Conservation (phyloP, 148 eudicot species). For the Nepenthes gracilis region DNA sequence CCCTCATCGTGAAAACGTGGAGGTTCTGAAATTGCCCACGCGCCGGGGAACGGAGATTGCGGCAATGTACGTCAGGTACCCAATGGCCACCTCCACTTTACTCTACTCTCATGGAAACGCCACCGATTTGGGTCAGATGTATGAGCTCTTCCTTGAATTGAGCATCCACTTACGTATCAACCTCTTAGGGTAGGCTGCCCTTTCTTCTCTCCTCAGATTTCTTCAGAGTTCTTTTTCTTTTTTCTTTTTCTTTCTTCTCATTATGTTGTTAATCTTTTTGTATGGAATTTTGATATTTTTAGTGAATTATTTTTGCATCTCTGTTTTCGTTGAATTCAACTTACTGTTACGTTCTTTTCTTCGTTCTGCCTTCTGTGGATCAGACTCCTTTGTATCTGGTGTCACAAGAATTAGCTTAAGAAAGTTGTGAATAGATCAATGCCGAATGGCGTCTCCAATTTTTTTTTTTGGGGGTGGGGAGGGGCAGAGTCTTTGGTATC, state of each 20-base stretch:
- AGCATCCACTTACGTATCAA: slow-evolving; percentile 59
- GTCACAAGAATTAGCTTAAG: no score
- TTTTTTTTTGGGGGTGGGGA: no score
- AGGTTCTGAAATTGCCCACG: slow-evolving; percentile 44
- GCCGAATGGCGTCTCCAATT: no score
- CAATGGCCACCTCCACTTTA: slow-evolving; percentile 61
- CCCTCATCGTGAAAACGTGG: slow-evolving; percentile 70
- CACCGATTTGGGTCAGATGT: slow-evolving; percentile 74
- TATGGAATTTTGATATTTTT: no score
- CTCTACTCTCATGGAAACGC: slow-evolving; percentile 80
- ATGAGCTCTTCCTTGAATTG: slow-evolving; percentile 59
- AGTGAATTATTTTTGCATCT: no score
- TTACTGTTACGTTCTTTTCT: no score
- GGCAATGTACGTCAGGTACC: slow-evolving; percentile 50
- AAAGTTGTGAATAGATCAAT: no score
- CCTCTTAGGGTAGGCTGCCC: slow-evolving; percentile 40
- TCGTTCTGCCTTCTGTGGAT: no score
- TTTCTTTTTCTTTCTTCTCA: background rate
- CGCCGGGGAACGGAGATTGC: slow-evolving; percentile 48
- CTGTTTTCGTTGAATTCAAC: no score
- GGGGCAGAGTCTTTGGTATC: no score
- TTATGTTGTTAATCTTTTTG: no score
- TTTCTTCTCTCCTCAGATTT: background rate
- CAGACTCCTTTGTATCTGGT: no score
- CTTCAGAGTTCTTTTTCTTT: background rate